Conservation (phyloP, 345 rosid genomes). For the Jatropha curcas region DNA sequence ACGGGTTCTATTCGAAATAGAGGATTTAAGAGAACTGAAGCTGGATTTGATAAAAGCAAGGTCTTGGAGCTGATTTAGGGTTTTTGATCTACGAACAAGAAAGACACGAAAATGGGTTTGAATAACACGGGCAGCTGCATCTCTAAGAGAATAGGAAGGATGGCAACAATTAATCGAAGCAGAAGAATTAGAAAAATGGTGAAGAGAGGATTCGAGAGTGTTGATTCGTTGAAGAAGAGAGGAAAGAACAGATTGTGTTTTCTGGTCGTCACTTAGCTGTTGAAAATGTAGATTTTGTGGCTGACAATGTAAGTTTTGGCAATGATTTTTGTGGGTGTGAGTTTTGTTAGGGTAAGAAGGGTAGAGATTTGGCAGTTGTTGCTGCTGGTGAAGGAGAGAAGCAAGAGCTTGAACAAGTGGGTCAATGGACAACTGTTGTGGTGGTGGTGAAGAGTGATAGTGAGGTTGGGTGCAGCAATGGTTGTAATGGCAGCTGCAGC, state of each 20-base stretch:
- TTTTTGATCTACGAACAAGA: conserved; percentile 74
- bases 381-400: conserved; percentile 41
- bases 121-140: conserved; percentile 78
- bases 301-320: conserved; percentile 14
- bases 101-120: conserved; percentile 74
- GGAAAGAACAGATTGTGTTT: conserved; percentile 22
- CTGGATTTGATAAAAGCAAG: conserved; percentile 70
- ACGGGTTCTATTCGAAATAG: conserved; percentile 48
- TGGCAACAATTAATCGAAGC: conserved; percentile 15
- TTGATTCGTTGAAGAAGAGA: conserved; percentile 55
- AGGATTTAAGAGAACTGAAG: conserved; percentile 60
- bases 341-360: conserved; percentile 18
- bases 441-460: conserved; percentile 28
- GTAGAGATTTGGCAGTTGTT: conserved; percentile 13
- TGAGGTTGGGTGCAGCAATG: conserved; percentile 30
- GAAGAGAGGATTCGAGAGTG: conserved; percentile 53
- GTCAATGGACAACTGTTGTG: conserved; percentile 28
- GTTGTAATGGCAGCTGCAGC: conserved; percentile 27
- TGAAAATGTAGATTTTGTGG: conserved; percentile 16
- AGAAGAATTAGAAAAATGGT: conserved; percentile 29
- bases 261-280: conserved; percentile 13
- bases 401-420: conserved; percentile 53
- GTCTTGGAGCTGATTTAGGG: conserved; percentile 74
- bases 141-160: conserved; percentile 46
- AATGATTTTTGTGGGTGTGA: conserved; percentile 13